phyloP scores from a whole-genome alignment of 441 rosid genomes.

The Biscutella auriculata region DNA sequence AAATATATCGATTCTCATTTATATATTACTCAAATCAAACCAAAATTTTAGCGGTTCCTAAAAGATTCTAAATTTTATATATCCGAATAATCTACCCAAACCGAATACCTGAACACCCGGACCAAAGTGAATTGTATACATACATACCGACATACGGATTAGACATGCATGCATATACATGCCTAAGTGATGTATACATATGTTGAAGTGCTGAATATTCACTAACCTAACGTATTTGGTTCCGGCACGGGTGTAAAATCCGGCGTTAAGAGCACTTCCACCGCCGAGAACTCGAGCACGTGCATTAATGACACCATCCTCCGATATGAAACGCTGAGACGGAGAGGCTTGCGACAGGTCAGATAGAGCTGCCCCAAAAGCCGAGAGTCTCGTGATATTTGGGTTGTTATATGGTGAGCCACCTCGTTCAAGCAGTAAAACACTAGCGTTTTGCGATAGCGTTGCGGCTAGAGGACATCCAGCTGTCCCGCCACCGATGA shows the following conservation, averaged over 20 bases:
- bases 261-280: slow-evolving; percentile 65
- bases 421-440: slow-evolving; percentile 74
- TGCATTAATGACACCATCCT: slow-evolving; percentile 79
- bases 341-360: slow-evolving; percentile 57
- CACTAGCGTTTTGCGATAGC: slow-evolving; percentile 52
- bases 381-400: slow-evolving; percentile 37
- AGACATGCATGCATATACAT: not conserved
- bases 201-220: too few relatives aligned
- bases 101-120: too few relatives aligned
- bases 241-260: slow-evolving; percentile 65
- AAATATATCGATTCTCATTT: too few relatives aligned
- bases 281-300: slow-evolving; percentile 79
- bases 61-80: too few relatives aligned
- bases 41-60: too few relatives aligned
- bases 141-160: too few relatives aligned
- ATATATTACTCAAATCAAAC: too few relatives aligned
- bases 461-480: slow-evolving; percentile 90
- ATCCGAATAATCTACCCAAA: too few relatives aligned
- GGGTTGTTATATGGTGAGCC: slow-evolving; percentile 69
- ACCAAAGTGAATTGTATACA: not conserved
- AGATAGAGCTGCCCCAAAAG: slow-evolving; percentile 50
- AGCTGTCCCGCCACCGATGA: slow-evolving; percentile 83
- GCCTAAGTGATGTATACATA: not conserved
- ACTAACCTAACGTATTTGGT: slow-evolving; percentile 41
- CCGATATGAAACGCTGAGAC: slow-evolving; percentile 68